Evolutionary conservation across 495 filamentous ascomycete species (phyloP).

Genomic region (Penicillium cinerascens): DNA sequence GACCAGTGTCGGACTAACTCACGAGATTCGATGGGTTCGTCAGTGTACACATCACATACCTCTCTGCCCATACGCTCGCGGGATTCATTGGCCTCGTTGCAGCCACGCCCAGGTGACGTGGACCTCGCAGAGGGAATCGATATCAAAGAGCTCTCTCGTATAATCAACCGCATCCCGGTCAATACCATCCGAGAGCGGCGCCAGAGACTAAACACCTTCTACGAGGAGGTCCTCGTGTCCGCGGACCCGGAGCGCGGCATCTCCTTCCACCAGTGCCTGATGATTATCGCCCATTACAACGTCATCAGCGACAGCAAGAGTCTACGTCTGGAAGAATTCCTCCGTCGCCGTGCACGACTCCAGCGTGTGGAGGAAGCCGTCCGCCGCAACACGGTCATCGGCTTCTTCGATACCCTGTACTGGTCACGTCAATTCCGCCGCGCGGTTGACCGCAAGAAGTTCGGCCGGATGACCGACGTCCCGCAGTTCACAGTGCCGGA

Average conservation of each 20-base stretch:
- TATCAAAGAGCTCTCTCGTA: constrained; percentile 66
- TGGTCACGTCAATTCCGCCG: constrained; percentile 81
- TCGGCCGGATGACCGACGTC: constrained; percentile 68
- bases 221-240: constrained; percentile 92
- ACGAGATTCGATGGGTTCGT: constrained; percentile 31
- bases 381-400: constrained; percentile 78
- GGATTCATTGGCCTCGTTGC: constrained; percentile 19
- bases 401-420: constrained; percentile 95
- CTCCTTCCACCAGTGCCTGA: constrained; percentile 87
- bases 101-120: constrained; percentile 4
- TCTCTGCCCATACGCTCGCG: constrained; percentile 19
- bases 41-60: constrained; percentile 6
- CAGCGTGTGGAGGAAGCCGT: constrained; percentile 97
- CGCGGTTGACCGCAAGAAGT: constrained; percentile 60
- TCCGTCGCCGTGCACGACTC: constrained; percentile 83
- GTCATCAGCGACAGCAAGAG: constrained; percentile 98
- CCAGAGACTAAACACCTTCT: constrained; percentile 82
- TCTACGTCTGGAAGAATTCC: constrained; percentile 87
- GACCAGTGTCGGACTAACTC: constrained; percentile 69
- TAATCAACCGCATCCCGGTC: constrained; percentile 74
- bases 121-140: constrained; percentile 67
- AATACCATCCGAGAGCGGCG: constrained; percentile 67
- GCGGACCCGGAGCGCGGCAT: constrained; percentile 85
- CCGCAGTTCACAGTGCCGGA: constrained; percentile 85
- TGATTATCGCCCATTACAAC: constrained; percentile 98